A percentile compares a stretch with the other conserved stretches of the same genome.
phyloP scores from a whole-genome alignment of 345 rosid genomes.

The Arabidopsis suecica region DNA sequence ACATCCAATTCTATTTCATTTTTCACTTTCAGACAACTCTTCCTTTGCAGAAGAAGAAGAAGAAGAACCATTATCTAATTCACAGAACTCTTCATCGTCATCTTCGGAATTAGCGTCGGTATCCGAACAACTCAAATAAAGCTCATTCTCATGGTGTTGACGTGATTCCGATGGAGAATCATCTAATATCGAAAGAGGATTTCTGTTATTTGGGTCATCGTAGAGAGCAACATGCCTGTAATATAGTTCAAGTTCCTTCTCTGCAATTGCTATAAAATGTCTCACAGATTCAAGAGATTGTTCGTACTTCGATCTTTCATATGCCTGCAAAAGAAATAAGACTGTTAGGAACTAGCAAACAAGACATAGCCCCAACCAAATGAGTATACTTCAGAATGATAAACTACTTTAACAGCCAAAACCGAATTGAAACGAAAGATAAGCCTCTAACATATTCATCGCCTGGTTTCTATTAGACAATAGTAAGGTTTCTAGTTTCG shows the following conservation, averaged over 20 bases:
- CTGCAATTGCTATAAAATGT: conserved; percentile 73
- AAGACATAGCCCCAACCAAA: neutral
- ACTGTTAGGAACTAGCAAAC: neutral
- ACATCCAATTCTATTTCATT: neutral
- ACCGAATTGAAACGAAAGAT: neutral
- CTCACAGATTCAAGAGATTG: conserved; percentile 87
- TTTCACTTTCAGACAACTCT: conserved; percentile 18
- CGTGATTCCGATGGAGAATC: conserved; percentile 47
- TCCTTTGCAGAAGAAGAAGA: conserved; percentile 13
- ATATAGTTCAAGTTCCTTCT: conserved; percentile 84
- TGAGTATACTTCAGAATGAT: neutral
- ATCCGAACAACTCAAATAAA: conserved; percentile 40
- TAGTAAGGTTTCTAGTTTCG: neutral
- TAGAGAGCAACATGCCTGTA: conserved; percentile 77
- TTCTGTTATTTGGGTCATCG: conserved; percentile 64
- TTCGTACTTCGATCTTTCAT: conserved; percentile 85
- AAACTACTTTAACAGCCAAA: neutral
- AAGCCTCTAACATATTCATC: neutral
- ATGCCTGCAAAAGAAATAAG: conserved; percentile 58
- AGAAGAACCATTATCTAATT: conserved; percentile 18
- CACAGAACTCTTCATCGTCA: conserved; percentile 30
- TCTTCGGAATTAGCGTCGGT: conserved; percentile 48
- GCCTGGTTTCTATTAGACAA: neutral
- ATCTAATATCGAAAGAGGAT: conserved; percentile 62
- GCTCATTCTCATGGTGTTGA: conserved; percentile 14